Evolutionary conservation across 148 eudicot genomes (phyloP), one percentile per base, ranked within the genome.

Genomic region (Rhododendron mucronatum): DNA sequence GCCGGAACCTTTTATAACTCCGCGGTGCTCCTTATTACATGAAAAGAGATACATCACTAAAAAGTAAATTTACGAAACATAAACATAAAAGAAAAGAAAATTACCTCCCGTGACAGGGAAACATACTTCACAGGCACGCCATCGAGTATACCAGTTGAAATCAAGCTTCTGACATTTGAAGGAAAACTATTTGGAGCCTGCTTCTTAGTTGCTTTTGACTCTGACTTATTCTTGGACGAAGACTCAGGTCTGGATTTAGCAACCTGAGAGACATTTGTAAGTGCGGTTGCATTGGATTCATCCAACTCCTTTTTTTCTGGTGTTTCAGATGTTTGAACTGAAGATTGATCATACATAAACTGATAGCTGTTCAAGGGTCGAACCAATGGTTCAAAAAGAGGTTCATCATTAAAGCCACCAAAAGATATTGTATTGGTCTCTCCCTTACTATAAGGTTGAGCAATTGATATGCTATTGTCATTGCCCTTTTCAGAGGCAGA

Each of bases 81-180:
- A n/a, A 39, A 48, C 39, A 77, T 12, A 69, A 75, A 74, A 28
- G 44, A 23, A 13, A 45, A 74, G 35, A 81, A 3, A 84, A 15
- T 85, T 90, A 92, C 94, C 94, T 92, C 89, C 77, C 92, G 85
- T 23, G 94, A 88, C 79, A 89, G 75, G 57, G 94, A 87, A 74
- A 92, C 85, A 85, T 92, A 92, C 88, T 86, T 91, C 35, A 92
- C 89, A 74, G 91, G 92, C 41, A 92, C 94, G n/a, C 94, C 94
- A 86, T 92, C 94, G 86, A 92, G 91, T 82, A 92, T 91, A 20
- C 94, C 94, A 35, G 94, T 92, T 30, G 94, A 90, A 77, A 92
- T 89, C 89, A 92, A 90, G 84, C 91, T 91, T 86, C 89, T 92
- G 73, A 92, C 94, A 86, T 92, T 92, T 4, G 94, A 91, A 35